Base-by-base conservation (phyloP, 2,329 filamentous ascomycete species). In the Fusarium sp. region DNA sequence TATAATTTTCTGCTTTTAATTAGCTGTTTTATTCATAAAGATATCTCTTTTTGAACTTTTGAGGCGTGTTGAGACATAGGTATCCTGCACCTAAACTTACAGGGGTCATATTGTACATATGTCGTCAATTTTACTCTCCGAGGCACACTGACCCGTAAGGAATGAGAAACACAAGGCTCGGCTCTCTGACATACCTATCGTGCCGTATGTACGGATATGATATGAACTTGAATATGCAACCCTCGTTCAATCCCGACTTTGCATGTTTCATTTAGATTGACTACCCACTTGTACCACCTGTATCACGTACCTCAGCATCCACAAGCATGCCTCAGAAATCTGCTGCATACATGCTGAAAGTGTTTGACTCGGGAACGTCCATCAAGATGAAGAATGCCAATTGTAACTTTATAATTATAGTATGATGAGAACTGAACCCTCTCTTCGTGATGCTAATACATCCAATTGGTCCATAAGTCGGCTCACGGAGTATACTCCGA, bases 251-350 rank as follows among this genome's bases (percentile, higher is more conserved):
- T 48, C 45, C 57, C 45, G 34, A 61, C 39, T 57, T 64, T 62
- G 32, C 50, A 50, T 62, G 63, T 66, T 58, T 66, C 63, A 67
- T 62, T 40, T 43, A 53, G 19, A 66, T 66, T 66, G 56, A 53
- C 39, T 62, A 57, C 39, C 62, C 62, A 66, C 62, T 47, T 67
- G 43, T 30, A 26, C 62, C 62, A 66, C 62, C 43, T 67, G 47
- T 36, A 30, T 23, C 30, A 62, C 56, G 30, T 45, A 47, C 51
- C 44, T 59, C 53, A 47, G 17, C 39, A 48, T 42, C 30, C 32
- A 21, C 30, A 50, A 36, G 32, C 52, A 64, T 52, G 32, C 46
- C 51, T 63, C 9, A 30, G 10, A 36, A 40, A 23, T n/a, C 40
- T 56, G 39, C 34, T 24, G 19, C 55, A 34, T 17, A 17, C 28